Evolutionary conservation across 1,284 basidiomycete species (phyloP).

Genomic region (Ganoderma meredithae): DNA sequence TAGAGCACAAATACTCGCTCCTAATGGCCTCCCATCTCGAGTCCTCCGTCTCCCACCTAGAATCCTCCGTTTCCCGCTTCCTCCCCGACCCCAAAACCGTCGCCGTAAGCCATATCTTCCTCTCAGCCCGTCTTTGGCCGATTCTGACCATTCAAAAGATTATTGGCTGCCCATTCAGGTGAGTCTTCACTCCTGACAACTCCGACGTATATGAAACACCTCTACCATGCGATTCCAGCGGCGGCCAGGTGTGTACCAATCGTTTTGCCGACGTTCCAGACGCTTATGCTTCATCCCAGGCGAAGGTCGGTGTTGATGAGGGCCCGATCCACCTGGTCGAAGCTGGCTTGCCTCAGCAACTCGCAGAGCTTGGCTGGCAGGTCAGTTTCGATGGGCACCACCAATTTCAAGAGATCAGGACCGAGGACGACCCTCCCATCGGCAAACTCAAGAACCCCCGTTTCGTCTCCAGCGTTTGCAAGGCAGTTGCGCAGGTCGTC

Average conservation of each 20-base stretch:
- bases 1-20: slow-evolving; percentile 4
- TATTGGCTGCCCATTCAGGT: slow-evolving; percentile 82
- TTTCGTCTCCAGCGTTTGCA: slow-evolving; percentile 84
- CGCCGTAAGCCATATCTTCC: slow-evolving; percentile 55
- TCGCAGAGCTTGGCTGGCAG: slow-evolving; percentile 85
- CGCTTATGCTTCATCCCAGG: slow-evolving; percentile 48
- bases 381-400: slow-evolving; percentile 91
- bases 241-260: slow-evolving; percentile 56
- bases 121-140: background rate
- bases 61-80: slow-evolving; percentile 51
- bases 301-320: slow-evolving; percentile 87
- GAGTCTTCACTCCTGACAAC: slow-evolving; percentile 30
- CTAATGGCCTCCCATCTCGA: slow-evolving; percentile 32
- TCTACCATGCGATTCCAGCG: slow-evolving; percentile 44
- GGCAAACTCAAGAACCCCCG: slow-evolving; percentile 91
- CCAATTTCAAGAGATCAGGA: slow-evolving; percentile 84
- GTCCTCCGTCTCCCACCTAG: slow-evolving; percentile 27
- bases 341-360: slow-evolving; percentile 83
- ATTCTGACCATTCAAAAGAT: slow-evolving; percentile 52
- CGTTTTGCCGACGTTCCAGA: slow-evolving; percentile 15
- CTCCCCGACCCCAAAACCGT: slow-evolving; percentile 73
- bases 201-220: slow-evolving; percentile 13
- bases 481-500: slow-evolving; percentile 83
- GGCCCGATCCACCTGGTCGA: slow-evolving; percentile 89
- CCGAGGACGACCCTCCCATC: slow-evolving; percentile 78